phyloP scores from a whole-genome alignment of 345 rosid genomes.

The Tarenaya hassleriana region DNA sequence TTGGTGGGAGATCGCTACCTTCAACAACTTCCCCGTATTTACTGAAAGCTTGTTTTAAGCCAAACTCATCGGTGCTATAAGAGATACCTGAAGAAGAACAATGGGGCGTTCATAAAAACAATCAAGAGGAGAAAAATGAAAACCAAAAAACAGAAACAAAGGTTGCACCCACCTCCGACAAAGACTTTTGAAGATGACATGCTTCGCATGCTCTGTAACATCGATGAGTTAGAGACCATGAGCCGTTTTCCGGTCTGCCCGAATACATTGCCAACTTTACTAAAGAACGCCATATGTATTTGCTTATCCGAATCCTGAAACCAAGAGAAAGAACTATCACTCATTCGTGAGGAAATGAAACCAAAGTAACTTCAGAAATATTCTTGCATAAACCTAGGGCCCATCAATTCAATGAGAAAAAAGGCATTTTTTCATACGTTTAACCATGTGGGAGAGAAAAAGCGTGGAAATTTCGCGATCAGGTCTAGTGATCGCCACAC shows the following conservation, averaged over 20 bases:
- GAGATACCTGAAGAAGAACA: slow-evolving; percentile 58
- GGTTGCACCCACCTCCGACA: slow-evolving; percentile 56
- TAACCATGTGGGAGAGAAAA: slow-evolving; percentile 9
- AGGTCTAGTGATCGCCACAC: slow-evolving; percentile 8
- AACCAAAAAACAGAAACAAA: background rate
- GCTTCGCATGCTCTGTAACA: slow-evolving; percentile 66
- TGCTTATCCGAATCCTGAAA: slow-evolving; percentile 3
- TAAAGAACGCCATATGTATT: slow-evolving; percentile 79
- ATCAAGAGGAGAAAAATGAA: slow-evolving; percentile 9
- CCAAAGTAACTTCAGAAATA: background rate
- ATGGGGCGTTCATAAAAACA: background rate
- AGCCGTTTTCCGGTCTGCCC: slow-evolving; percentile 53
- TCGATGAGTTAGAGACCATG: slow-evolving; percentile 33
- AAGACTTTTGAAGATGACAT: slow-evolving; percentile 80
- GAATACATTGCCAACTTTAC: slow-evolving; percentile 62
- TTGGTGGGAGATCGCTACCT: slow-evolving; percentile 36
- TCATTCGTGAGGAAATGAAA: slow-evolving; percentile 1
- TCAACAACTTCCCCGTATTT: slow-evolving; percentile 89
- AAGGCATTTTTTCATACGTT: background rate
- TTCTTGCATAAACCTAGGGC: background rate
- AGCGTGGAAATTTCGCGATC: background rate
- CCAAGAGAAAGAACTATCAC: slow-evolving; percentile 12
- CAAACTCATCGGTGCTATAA: slow-evolving; percentile 57
- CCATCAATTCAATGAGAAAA: slow-evolving; percentile 7
- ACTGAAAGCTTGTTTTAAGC: slow-evolving; percentile 62